These are phyloP conservation scores for Allantophomopsis cytisporea DNA, from an alignment of 2,329 filamentous ascomycete species.

Conservation along the genomic window DNA sequence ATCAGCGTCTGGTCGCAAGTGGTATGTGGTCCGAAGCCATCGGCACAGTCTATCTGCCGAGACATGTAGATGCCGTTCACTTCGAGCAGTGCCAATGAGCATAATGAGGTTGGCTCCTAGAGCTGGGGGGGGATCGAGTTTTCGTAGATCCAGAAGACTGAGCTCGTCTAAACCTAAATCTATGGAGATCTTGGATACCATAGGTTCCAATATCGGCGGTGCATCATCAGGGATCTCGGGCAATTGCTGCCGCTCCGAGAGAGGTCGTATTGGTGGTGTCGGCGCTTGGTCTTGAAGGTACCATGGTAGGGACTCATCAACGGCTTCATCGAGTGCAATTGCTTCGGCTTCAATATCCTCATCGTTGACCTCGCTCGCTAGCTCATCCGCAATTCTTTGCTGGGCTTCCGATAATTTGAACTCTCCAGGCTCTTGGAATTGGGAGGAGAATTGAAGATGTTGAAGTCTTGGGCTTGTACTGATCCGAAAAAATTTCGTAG, in stretches of 20 bases:
- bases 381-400: no score
- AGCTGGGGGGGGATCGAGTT: slow-evolving; percentile 73
- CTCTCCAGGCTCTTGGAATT: no score
- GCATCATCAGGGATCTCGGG: slow-evolving; percentile 43
- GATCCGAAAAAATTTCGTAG: no score
- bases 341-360: slow-evolving; percentile 6
- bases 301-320: slow-evolving; percentile 48
- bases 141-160: slow-evolving; percentile 67
- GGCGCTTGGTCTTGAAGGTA: slow-evolving; percentile 63
- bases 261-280: slow-evolving; percentile 19
- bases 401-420: no score
- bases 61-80: slow-evolving; percentile 85
- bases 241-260: slow-evolving; percentile 38
- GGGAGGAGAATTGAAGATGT: no score
- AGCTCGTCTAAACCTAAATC: slow-evolving; percentile 81
- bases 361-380: neutral
- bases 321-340: neutral
- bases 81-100: slow-evolving; percentile 83
- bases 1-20: slow-evolving; percentile 66
- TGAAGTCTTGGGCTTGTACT: no score
- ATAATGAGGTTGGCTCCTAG: slow-evolving; percentile 83
- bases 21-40: slow-evolving; percentile 64
- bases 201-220: slow-evolving; percentile 55
- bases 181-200: slow-evolving; percentile 68
- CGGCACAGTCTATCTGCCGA: slow-evolving; percentile 81